Percentiles rank a stretch among this genome's conserved stretches.
Conservation (phyloP, 768 basidiomycete genomes). For the Suillus subalutaceus region DNA sequence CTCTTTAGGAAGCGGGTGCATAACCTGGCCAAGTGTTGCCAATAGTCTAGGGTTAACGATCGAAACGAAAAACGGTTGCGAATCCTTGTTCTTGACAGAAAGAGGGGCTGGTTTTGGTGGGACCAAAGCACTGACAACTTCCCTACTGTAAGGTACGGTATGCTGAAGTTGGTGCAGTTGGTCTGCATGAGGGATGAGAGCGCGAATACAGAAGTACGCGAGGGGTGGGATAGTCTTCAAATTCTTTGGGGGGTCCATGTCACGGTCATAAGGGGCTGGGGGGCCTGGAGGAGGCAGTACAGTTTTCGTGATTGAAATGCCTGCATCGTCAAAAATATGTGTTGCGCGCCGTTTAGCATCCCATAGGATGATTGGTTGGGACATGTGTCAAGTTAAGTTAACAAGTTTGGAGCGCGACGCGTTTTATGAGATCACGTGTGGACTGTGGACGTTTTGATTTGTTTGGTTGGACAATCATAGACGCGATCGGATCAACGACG, state of each 20-base stretch:
- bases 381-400: not conserved
- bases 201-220: constrained; percentile 50
- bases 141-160: constrained; percentile 41
- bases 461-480: not conserved
- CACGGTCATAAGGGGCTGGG: constrained; percentile 1
- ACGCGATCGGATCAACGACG: too few species aligned
- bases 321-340: constrained; percentile 22
- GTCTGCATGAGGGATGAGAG: constrained; percentile 48
- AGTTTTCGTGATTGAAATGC: constrained; percentile 19
- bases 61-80: constrained; percentile 19
- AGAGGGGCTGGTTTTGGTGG: constrained; percentile 27
- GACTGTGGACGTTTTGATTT: not conserved
- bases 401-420: not conserved
- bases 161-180: constrained; percentile 41
- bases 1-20: constrained; percentile 48
- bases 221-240: constrained; percentile 50
- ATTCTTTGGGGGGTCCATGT: not conserved
- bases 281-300: constrained; percentile 14
- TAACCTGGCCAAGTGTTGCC: constrained; percentile 66
- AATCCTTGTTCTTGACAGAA: not conserved
- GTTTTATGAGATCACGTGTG: constrained; percentile 12
- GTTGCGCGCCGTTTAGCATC: constrained; percentile 11
- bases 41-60: constrained; percentile 60
- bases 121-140: constrained; percentile 45
- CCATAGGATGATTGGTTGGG: constrained; percentile 18